Percentiles rank a stretch among this genome's conserved stretches.
These are phyloP conservation scores for Solanum pennellii DNA, from an alignment of 257 asterid genomes.

Conservation along the genomic window DNA sequence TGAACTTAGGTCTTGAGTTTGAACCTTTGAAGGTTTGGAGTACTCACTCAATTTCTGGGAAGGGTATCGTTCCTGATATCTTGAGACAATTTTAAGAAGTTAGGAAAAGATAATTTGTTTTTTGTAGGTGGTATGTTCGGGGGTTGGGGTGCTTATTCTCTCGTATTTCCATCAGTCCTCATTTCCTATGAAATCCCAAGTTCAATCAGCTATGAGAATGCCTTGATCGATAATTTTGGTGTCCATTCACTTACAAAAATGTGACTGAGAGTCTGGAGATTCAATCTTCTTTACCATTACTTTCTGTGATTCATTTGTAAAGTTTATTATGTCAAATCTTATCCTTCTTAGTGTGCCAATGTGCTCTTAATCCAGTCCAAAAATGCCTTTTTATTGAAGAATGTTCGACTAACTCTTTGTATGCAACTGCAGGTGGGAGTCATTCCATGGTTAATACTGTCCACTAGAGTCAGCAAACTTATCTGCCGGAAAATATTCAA, in stretches of 20 bases:
- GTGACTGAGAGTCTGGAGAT: neutral
- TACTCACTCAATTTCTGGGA: neutral
- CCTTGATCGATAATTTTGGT: neutral
- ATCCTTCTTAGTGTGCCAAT: neutral
- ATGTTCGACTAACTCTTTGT: neutral
- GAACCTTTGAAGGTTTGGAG: neutral
- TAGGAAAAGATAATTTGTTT: neutral
- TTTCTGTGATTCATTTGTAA: neutral
- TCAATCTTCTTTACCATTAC: neutral
- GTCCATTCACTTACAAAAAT: neutral
- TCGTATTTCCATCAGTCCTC: neutral
- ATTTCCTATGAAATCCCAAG: neutral
- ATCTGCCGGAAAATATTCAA: constrained; percentile 48
- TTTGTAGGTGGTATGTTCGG: neutral
- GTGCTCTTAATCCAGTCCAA: neutral
- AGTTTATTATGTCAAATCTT: neutral
- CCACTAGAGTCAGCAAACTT: constrained; percentile 68
- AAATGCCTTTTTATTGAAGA: neutral
- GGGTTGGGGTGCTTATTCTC: neutral
- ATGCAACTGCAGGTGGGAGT: constrained; percentile 70
- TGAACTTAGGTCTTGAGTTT: neutral
- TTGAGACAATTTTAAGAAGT: neutral
- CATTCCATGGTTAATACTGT: constrained; percentile 77
- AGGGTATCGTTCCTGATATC: neutral
- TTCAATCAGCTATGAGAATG: neutral